Evolutionary conservation across 805 yeast genomes (phyloP).

Genomic region (Jamesozyma piceae): DNA sequence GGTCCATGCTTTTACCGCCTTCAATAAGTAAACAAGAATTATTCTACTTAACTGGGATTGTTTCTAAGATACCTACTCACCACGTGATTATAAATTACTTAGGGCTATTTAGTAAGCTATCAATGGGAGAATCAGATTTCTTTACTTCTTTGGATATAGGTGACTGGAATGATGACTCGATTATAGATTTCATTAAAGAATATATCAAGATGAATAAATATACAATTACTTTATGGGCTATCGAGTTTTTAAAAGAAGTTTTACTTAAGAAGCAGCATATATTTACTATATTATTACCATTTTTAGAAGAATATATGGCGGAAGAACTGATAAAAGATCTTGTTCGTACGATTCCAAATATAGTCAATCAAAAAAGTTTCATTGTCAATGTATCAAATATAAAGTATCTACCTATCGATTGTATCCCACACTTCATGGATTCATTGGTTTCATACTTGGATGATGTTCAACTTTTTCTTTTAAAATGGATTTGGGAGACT

Average conservation of each 20-base stretch:
- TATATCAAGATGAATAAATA: neutral
- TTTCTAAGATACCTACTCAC: conserved; percentile 9
- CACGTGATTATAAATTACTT: conserved; percentile 15
- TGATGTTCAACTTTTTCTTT: neutral
- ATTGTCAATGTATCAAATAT: neutral
- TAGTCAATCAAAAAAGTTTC: neutral
- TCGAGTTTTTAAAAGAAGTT: neutral
- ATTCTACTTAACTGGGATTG: conserved; percentile 11
- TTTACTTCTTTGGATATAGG: conserved; percentile 6
- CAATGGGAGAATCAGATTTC: conserved; percentile 4
- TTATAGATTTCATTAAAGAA: conserved; percentile 7
- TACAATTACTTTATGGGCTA: neutral
- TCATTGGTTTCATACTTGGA: neutral
- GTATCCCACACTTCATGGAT: neutral
- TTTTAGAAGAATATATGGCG: neutral
- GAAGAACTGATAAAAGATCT: neutral
- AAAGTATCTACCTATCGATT: neutral
- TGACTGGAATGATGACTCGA: conserved; percentile 10
- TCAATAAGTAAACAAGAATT: conserved; percentile 10
- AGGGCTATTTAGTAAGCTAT: conserved; percentile 7
- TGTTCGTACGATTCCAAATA: neutral
- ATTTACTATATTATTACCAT: neutral
- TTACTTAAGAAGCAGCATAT: neutral
- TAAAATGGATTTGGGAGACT: neutral
- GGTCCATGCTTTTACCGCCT: conserved; percentile 18